phyloP scores from a whole-genome alignment of 1,284 basidiomycete species.

The Ganoderma resinaceum region DNA sequence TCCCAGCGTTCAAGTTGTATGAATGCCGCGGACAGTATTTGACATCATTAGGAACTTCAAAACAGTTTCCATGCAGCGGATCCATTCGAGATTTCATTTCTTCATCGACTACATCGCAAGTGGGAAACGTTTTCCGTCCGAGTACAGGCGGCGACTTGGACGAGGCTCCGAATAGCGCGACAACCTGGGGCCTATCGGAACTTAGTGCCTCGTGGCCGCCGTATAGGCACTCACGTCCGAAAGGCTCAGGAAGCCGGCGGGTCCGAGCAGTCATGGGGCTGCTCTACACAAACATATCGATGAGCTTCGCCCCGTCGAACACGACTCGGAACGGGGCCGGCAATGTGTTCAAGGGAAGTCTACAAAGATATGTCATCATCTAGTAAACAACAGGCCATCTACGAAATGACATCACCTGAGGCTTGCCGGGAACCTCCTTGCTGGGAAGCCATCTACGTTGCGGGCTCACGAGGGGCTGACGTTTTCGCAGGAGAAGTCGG shows the following conservation, averaged over 20 bases:
- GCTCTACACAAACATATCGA: neutral
- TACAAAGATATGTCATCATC: neutral
- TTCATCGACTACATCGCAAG: neutral
- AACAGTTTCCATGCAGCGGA: neutral
- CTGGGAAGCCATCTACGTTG: neutral
- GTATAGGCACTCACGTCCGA: neutral
- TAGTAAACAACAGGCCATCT: neutral
- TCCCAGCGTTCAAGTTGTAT: neutral
- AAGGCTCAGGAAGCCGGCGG: neutral
- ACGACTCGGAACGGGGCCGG: neutral
- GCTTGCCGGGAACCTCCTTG: neutral
- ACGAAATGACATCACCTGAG: neutral
- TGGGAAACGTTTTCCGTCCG: neutral
- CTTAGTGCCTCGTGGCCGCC: neutral
- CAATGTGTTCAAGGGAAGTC: neutral
- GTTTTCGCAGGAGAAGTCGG: neutral
- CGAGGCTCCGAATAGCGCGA: neutral
- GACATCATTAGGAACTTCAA: neutral
- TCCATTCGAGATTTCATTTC: neutral
- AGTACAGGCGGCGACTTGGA: constrained; percentile 1
- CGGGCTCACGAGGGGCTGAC: neutral
- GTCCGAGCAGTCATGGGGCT: neutral
- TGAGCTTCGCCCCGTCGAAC: neutral
- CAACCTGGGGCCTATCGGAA: neutral
- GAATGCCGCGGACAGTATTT: neutral